Evolutionary conservation across 768 basidiomycete species (phyloP).

Genomic region (Termitomyces sp.): DNA sequence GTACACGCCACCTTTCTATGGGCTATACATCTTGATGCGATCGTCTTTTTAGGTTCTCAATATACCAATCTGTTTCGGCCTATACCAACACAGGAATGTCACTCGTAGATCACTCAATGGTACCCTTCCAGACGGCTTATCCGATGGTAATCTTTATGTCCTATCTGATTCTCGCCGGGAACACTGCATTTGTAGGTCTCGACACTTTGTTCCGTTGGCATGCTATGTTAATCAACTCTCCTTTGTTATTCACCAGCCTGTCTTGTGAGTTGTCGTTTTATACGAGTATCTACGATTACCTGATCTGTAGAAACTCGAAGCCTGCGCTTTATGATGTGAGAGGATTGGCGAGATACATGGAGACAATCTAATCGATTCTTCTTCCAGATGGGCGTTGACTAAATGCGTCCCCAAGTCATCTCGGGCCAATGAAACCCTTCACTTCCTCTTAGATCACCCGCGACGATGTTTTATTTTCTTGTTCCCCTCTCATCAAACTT

Average conservation of each 20-base stretch:
- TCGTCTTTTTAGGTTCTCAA: conserved; percentile 56
- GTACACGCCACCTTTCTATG: conserved; percentile 28
- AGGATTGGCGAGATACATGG: background rate
- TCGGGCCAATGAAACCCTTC: conserved; percentile 69
- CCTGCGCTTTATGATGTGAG: conserved; percentile 79
- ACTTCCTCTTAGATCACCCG: conserved; percentile 93
- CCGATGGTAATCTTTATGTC: conserved; percentile 70
- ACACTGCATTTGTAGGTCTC: conserved; percentile 83
- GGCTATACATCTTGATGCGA: background rate
- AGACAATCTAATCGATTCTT: conserved; percentile 5
- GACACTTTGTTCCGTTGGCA: background rate
- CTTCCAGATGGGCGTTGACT: conserved; percentile 63
- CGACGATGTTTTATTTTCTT: conserved; percentile 87
- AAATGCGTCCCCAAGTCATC: conserved; percentile 57
- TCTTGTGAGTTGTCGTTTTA: conserved; percentile 60
- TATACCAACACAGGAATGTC: conserved; percentile 90
- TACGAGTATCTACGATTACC: background rate
- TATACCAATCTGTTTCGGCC: conserved; percentile 80
- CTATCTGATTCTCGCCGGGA: conserved; percentile 82
- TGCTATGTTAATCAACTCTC: background rate
- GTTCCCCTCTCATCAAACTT: conserved; percentile 91
- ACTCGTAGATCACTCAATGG: conserved; percentile 83
- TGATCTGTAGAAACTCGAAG: conserved; percentile 27
- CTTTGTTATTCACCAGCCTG: conserved; percentile 43
- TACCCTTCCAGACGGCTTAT: conserved; percentile 86